Percentiles rank a stretch among this genome's conserved stretches.
Evolutionary conservation across 192 early-diverging fungal species (phyloP).

Genomic region (Dispira parvispora): DNA sequence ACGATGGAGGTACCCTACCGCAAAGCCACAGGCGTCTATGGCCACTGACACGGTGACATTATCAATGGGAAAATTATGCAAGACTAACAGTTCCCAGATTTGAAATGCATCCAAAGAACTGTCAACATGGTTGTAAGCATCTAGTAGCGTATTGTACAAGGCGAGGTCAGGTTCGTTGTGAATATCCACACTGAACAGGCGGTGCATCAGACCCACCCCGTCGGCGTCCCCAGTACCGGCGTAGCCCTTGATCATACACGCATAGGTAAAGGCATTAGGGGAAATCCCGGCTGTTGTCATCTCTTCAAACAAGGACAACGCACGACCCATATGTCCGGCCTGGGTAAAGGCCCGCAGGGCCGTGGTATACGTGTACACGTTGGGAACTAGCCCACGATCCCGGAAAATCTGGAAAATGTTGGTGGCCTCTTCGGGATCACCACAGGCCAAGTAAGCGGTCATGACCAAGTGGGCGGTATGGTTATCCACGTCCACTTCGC

Average conservation of each 20-base stretch:
- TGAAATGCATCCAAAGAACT: slow-evolving; percentile 4
- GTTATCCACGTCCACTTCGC: not conserved
- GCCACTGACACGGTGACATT: slow-evolving; percentile 2
- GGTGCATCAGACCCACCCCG: slow-evolving; percentile 4
- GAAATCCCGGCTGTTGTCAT: not conserved
- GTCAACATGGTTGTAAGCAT: slow-evolving; percentile 4
- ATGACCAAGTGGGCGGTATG: not conserved
- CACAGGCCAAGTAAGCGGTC: slow-evolving; percentile 1
- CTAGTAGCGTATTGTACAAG: not conserved
- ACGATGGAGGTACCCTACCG: not conserved
- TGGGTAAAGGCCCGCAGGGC: not conserved
- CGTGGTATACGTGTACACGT: slow-evolving; percentile 5
- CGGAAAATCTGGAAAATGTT: slow-evolving; percentile 1
- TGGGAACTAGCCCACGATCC: not conserved
- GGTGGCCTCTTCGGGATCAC: slow-evolving; percentile 2
- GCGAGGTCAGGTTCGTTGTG: not conserved
- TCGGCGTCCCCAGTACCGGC: not conserved
- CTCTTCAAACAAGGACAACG: slow-evolving; percentile 6
- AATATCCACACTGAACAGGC: slow-evolving; percentile 1
- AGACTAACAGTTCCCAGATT: not conserved
- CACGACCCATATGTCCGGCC: not conserved
- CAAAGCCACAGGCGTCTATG: not conserved
- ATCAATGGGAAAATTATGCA: not conserved
- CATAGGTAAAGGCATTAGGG: slow-evolving; percentile 6
- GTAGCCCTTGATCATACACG: slow-evolving; percentile 10